Percentiles rank a stretch among this genome's conserved stretches.
These are phyloP conservation scores for Cytidiella melzeri DNA, from an alignment of 768 basidiomycete genomes.

Conservation along the genomic window DNA sequence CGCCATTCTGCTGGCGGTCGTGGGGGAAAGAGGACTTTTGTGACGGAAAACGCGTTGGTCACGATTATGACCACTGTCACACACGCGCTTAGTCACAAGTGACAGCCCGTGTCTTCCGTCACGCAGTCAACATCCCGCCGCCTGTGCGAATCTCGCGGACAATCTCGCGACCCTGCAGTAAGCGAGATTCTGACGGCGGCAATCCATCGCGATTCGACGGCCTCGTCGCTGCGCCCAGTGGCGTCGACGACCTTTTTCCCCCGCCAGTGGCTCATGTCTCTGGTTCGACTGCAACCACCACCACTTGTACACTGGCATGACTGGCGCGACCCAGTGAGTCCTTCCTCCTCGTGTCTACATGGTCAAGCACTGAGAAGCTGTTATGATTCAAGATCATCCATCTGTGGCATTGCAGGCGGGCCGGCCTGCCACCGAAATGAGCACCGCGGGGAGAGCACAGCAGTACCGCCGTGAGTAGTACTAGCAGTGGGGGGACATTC, in stretches of 20 bases:
- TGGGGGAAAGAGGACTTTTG: constrained; percentile 5
- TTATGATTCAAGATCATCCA: too few relatives aligned
- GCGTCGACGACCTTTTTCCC: not conserved
- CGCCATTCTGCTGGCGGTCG: constrained; percentile 35
- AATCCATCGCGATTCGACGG: not conserved
- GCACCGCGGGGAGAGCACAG: too few relatives aligned
- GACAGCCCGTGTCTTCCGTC: too few relatives aligned
- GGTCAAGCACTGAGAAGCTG: too few relatives aligned
- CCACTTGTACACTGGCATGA: not conserved
- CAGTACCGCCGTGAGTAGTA: too few relatives aligned
- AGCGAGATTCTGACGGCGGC: not conserved
- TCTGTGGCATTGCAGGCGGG: too few relatives aligned
- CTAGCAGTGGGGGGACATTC: too few relatives aligned
- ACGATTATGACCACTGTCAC: not conserved
- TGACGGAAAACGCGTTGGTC: constrained; percentile 11
- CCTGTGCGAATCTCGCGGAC: not conserved
- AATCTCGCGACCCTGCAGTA: not conserved
- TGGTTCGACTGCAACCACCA: not conserved
- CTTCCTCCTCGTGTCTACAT: not conserved
- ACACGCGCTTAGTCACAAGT: constrained; percentile 17
- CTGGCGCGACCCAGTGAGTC: not conserved
- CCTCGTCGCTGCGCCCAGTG: not conserved
- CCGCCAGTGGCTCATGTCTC: not conserved
- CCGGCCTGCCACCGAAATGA: too few relatives aligned
- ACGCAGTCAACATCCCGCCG: not conserved